These are phyloP conservation scores for Stevia rebaudiana DNA, from an alignment of 140 eudicot genomes.

Conservation along the genomic window DNA sequence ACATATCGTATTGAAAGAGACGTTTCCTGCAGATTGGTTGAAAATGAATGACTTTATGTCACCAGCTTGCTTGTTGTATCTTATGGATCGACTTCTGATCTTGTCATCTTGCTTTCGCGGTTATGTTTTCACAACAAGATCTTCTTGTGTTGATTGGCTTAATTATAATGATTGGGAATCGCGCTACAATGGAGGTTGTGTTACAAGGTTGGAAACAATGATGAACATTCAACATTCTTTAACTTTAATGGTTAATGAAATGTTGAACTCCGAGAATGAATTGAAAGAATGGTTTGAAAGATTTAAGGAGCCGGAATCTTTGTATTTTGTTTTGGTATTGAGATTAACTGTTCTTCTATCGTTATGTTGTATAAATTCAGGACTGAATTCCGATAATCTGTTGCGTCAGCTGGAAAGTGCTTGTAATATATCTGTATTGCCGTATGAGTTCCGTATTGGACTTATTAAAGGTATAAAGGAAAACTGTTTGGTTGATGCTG, in stretches of 20 bases:
- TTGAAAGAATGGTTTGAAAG: conserved; percentile 37
- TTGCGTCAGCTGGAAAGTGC: conserved; percentile 15
- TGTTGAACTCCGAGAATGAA: conserved; percentile 15
- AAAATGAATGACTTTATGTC: conserved; percentile 32
- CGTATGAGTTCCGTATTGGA: conserved; percentile 28
- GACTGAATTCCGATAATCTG: conserved; percentile 19
- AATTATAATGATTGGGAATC: conserved; percentile 11
- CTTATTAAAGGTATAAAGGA: conserved; percentile 11
- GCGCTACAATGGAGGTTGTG: background rate
- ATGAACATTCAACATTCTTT: conserved; percentile 21
- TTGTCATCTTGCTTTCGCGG: conserved; percentile 26
- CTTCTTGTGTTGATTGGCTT: conserved; percentile 51
- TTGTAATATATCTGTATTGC: conserved; percentile 20
- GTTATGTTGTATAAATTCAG: conserved; percentile 42
- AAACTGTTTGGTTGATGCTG: conserved; percentile 13
- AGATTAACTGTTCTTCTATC: conserved; percentile 43
- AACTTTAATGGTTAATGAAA: conserved; percentile 9
- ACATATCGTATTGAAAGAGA: conserved; percentile 26
- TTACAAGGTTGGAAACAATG: conserved; percentile 1
- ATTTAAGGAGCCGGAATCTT: conserved; percentile 18
- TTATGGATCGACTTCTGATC: conserved; percentile 45
- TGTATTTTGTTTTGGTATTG: conserved; percentile 25
- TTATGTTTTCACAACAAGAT: conserved; percentile 30
- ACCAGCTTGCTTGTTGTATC: conserved; percentile 45
- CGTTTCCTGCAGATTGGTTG: conserved; percentile 28